Percentiles rank a stretch among this genome's conserved stretches.
Conservation (phyloP, 129 eudicot species). For the Apium graveolens region DNA sequence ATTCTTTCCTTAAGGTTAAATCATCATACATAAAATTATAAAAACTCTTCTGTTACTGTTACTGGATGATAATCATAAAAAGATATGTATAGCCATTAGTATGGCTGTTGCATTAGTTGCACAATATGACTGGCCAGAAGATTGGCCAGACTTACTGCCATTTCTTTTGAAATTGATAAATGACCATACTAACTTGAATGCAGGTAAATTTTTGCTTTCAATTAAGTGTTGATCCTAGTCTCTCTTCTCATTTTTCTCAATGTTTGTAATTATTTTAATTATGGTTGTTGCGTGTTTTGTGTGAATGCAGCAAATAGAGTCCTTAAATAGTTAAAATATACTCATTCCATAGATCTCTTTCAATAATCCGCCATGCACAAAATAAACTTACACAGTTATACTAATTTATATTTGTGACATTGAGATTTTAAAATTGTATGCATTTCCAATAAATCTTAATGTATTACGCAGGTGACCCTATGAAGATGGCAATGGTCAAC, state of each 20-base stretch:
- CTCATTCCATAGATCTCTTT: not conserved
- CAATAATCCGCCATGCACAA: not conserved
- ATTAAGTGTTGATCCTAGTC: not conserved
- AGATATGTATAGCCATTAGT: constrained; percentile 88
- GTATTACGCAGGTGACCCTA: constrained; percentile 64
- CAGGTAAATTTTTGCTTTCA: constrained; percentile 36
- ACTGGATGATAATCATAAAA: too few species aligned
- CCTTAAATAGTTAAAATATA: not conserved
- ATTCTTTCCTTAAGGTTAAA: constrained; percentile 9
- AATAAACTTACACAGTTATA: not conserved
- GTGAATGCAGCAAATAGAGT: not conserved
- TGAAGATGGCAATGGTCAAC: constrained; percentile 72
- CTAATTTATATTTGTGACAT: not conserved
- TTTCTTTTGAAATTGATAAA: too few species aligned
- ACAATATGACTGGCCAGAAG: too few species aligned
- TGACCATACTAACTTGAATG: constrained; percentile 77
- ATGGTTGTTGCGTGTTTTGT: not conserved
- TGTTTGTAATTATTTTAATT: not conserved
- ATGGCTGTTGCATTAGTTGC: constrained; percentile 93
- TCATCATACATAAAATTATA: constrained; percentile 48
- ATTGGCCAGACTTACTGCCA: too few species aligned
- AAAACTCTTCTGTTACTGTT: constrained; percentile 63
- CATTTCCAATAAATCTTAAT: not conserved
- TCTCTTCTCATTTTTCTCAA: not conserved
- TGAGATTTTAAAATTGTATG: not conserved